These are phyloP conservation scores for Scheffersomyces cryptocercus DNA, from an alignment of 1,139 yeast species.

Conservation along the genomic window DNA sequence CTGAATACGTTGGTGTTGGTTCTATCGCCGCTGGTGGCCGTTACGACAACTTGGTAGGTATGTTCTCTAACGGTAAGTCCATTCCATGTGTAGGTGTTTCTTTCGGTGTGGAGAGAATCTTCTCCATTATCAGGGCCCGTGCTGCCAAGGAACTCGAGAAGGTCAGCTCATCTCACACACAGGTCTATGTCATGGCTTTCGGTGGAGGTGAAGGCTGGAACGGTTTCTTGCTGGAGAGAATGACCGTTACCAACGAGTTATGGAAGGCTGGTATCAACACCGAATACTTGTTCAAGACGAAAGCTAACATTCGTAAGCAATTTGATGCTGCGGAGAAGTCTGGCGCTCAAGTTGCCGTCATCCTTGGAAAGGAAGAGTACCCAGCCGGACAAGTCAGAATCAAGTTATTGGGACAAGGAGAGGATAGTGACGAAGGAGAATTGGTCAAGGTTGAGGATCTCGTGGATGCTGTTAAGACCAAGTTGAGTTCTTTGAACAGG, in stretches of 20 bases:
- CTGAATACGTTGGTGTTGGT: constrained; percentile 96
- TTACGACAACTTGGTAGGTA: constrained; percentile 92
- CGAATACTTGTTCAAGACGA: constrained; percentile 87
- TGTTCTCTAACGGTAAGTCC: constrained; percentile 91
- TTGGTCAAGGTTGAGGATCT: constrained; percentile 63
- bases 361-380: constrained; percentile 92
- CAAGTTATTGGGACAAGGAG: constrained; percentile 86
- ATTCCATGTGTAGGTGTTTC: constrained; percentile 98
- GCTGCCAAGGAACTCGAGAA: constrained; percentile 52
- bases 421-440: constrained; percentile 86
- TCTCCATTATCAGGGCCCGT: constrained; percentile 83
- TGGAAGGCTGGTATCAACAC: constrained; percentile 91
- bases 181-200: constrained; percentile 94
- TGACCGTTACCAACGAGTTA: constrained; percentile 74
- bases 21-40: constrained; percentile 99
- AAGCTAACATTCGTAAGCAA: constrained; percentile 93
- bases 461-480: constrained; percentile 54
- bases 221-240: constrained; percentile 89
- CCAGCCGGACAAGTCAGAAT: constrained; percentile 80
- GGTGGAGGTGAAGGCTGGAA: constrained; percentile 98
- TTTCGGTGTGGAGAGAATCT: constrained; percentile 93
- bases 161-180: constrained; percentile 82
- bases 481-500: constrained; percentile 44
- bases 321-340: constrained; percentile 96
- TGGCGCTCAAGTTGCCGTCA: constrained; percentile 89